phyloP scores from a whole-genome alignment of 352 stramenopile species.

The Pythium phragmitis region DNA sequence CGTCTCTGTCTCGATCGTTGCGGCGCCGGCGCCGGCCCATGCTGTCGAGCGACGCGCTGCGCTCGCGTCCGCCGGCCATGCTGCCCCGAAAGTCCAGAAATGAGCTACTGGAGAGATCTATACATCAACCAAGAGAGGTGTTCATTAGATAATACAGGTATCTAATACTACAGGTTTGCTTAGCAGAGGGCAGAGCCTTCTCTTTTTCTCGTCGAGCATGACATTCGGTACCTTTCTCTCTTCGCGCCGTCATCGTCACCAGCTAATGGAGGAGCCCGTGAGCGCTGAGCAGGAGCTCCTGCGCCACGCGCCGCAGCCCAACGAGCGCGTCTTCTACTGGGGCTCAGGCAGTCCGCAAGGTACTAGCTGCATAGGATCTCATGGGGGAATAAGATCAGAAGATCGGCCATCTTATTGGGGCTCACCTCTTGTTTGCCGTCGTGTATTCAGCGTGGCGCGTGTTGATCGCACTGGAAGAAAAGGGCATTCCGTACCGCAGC shows the following conservation, averaged over 20 bases:
- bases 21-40: slow-evolving; percentile 42
- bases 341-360: slow-evolving; percentile 81
- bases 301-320: slow-evolving; percentile 45
- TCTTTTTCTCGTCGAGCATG: neutral
- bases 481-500: slow-evolving; percentile 70
- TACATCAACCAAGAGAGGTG: slow-evolving; percentile 8
- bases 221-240: neutral
- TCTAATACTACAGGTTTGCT: neutral
- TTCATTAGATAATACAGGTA: neutral
- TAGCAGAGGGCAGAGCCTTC: neutral
- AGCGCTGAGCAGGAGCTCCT: slow-evolving; percentile 59
- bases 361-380: slow-evolving; percentile 19
- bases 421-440: neutral
- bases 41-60: slow-evolving; percentile 67
- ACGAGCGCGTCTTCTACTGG: slow-evolving; percentile 84
- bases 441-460: slow-evolving; percentile 65
- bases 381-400: too few species aligned
- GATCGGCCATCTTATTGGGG: neutral
- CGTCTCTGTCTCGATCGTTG: slow-evolving; percentile 8
- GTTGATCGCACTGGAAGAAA: slow-evolving; percentile 79
- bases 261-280: slow-evolving; percentile 25
- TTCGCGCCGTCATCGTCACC: neutral
- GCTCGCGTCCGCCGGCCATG: slow-evolving; percentile 31
- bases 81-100: neutral
- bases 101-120: neutral